A percentile compares a stretch with the other conserved stretches of the same genome.
These are phyloP conservation scores for Alternaria angustiovoidea DNA, from an alignment of 2,329 filamentous ascomycete species.

Conservation along the genomic window DNA sequence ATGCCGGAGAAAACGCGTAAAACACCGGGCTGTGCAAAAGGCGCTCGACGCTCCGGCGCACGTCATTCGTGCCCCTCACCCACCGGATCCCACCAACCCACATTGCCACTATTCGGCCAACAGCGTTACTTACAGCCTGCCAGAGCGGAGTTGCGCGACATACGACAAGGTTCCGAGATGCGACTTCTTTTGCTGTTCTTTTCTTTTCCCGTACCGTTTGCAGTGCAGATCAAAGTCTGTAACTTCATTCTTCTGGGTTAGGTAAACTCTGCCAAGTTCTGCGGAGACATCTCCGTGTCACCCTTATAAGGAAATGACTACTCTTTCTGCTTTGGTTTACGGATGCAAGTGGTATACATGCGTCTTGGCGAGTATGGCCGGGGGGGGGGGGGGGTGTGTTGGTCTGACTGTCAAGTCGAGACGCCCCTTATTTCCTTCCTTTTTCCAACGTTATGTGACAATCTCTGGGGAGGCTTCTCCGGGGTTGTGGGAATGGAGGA, in stretches of 20 bases:
- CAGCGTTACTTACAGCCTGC: background rate
- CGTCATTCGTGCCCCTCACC: slow-evolving; percentile 2
- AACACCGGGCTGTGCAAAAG: background rate
- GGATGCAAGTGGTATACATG: background rate
- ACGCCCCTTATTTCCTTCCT: background rate
- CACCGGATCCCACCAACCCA: background rate
- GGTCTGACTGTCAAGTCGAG: background rate
- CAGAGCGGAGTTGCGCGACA: slow-evolving; percentile 2
- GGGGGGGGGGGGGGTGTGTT: background rate
- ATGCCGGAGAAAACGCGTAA: background rate
- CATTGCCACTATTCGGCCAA: background rate
- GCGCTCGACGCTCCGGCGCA: slow-evolving; percentile 1
- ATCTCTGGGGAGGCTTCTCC: background rate
- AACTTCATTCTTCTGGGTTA: background rate
- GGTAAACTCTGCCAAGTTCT: background rate
- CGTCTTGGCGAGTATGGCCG: background rate
- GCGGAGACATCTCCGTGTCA: background rate
- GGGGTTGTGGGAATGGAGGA: background rate
- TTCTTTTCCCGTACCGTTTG: background rate
- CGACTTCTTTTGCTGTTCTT: background rate
- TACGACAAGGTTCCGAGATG: background rate
- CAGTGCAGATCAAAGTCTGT: background rate
- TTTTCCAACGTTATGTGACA: background rate
- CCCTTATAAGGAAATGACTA: background rate
- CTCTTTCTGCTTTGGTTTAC: background rate